Evolutionary conservation across 2,329 filamentous ascomycete species (phyloP), one percentile per base, ranked within the genome.

Genomic region (Leptosphaerulina australis): DNA sequence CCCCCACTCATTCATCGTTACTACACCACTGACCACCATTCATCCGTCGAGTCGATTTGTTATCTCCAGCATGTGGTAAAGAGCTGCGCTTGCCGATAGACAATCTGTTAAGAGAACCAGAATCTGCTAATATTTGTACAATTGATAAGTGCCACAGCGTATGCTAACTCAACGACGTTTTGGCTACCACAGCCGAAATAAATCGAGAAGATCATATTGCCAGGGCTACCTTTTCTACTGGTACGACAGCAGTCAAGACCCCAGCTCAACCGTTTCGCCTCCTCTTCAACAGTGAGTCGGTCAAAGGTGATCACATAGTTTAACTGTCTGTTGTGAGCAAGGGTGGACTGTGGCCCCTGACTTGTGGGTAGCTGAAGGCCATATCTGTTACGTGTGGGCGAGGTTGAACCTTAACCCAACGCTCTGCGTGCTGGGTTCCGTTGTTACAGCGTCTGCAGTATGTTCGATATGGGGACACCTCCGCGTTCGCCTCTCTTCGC

Each of bases 321-420:
- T 8, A 40, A 15, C 37, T 37, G 22, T 37, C 25, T 39, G 17
- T 14, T 18, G 10, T 26, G 11, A 14, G 35, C 6, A 11, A 43
- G 21, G 25, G 25, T 30, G n/a, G 37, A 37, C 30, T 34, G 20
- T 20, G 18, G 28, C 41, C 41, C 41, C 41, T 51, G 48, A 46
- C 25, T 9, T 37, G 43, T 46, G 31, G 41, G 38, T 46, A 31
- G n/a, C 18, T 37, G 22, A 18, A 34, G 28, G 26, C 26, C 28
- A 28, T 21, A 18, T 24, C 21, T 41, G 48, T 21, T 24, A 46
- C 36, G 26, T 43, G 39, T 43, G 15, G 10, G 26, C 48, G 26
- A 51, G 30, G 36, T 25, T 46, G 36, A 45, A 46, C 41, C 41
- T 43, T 41, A 41, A 30, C 33, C 28, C 14, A 18, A 36, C 31